phyloP scores from a whole-genome alignment of 306 rosid species.

The Albizia julibrissin region DNA sequence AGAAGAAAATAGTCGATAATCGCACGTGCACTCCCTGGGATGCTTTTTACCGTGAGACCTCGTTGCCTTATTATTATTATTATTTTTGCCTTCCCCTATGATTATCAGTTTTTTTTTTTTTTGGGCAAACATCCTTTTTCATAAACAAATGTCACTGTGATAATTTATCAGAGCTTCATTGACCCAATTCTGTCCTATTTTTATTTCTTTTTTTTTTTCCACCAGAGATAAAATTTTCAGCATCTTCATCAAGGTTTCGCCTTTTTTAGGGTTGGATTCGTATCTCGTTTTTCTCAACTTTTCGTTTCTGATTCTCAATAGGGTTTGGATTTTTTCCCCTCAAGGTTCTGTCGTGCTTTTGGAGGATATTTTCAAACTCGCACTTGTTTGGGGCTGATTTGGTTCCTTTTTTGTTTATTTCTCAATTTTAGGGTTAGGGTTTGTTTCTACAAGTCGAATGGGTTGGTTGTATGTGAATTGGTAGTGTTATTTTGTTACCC shows the following conservation, averaged over 20 bases:
- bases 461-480: constrained; percentile 28
- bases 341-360: constrained; percentile 14
- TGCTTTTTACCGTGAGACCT: constrained; percentile 2
- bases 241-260: constrained; percentile 48
- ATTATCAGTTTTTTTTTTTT: not conserved
- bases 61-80: not conserved
- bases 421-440: constrained; percentile 49
- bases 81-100: too few relatives aligned
- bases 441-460: constrained; percentile 41
- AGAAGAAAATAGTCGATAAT: not conserved
- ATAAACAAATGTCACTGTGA: not conserved
- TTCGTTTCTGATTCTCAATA: constrained; percentile 36
- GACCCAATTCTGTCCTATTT: constrained; percentile 3
- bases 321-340: constrained; percentile 47
- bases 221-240: constrained; percentile 22
- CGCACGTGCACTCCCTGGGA: not conserved
- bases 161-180: not conserved
- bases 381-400: constrained; percentile 30
- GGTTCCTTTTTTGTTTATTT: constrained; percentile 14
- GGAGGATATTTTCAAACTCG: constrained; percentile 39
- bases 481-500: constrained; percentile 24
- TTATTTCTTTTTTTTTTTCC: not conserved
- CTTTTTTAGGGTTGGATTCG: constrained; percentile 60
- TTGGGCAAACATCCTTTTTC: not conserved
- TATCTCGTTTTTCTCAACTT: constrained; percentile 59